Base-by-base conservation (phyloP, 2,329 filamentous ascomycete genomes). In the Cadophora sp. region DNA sequence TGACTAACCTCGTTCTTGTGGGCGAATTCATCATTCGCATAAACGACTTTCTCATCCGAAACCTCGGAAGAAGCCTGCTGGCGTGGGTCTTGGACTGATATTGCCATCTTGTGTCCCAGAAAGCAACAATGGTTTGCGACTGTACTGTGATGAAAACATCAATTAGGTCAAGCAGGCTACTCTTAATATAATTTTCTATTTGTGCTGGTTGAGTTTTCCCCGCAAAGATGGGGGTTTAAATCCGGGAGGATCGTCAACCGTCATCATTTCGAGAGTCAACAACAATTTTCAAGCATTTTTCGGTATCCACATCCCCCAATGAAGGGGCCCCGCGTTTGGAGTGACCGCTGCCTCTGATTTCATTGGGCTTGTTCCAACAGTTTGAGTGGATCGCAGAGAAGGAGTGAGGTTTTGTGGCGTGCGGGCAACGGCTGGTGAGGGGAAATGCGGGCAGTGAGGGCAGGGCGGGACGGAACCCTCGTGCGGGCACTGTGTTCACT, bases 401-500 rank as follows among this genome's bases (percentile, higher is more conserved):
- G 50, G 16, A 33, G 27, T 33, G 24, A 51, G 56, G 56, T n/a
- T 14, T 59, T 4, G 45, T 55, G 48, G 33, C 13, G 60, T 53
- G 60, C 33, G 47, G 60, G 48, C 47, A 55, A 6, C 18, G 18
- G 48, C 1, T 50, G 59, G 16, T 50, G 59, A 16, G 24, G 53
- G 53, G 53, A 27, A 58, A 20, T 62, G 60, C 24, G 60, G 60
- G 60, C 60, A 62, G 16, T 43, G 60, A 22, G 60, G 60, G 59
- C 59, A 51, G 24, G 3, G 50, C 4, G 50, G 33, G 53, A 7
- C 7, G 22, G 39, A 24, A 58, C 11, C 11, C 6, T 5, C 9
- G 53, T 41, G 53, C 33, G 53, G 53, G 53, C 53, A 58, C n/a
- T 8, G 7, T 20, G 8, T 41, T 58, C 8, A 58, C 33, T 58